Conservation (phyloP, 2,329 filamentous ascomycete genomes). For the Ascocoryne sarcoides region DNA sequence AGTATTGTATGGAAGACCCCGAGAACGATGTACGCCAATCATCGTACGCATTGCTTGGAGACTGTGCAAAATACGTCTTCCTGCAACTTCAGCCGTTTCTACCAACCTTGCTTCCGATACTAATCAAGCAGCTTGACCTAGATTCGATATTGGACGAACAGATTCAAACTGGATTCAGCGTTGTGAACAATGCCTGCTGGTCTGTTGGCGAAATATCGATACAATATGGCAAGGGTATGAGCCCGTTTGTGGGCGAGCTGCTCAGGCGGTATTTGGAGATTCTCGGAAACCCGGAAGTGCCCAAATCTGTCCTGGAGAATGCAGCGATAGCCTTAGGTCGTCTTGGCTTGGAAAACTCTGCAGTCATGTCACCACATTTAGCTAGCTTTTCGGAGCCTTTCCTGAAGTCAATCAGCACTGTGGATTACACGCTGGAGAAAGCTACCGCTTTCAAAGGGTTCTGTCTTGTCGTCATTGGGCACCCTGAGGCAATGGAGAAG, state of each 20-base stretch:
- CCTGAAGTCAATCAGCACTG: conserved; percentile 69
- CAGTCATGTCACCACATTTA: conserved; percentile 70
- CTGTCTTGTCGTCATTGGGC: conserved; percentile 71
- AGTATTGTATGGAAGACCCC: conserved; percentile 84
- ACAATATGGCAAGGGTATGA: conserved; percentile 65
- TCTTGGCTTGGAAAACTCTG: conserved; percentile 70
- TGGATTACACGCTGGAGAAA: conserved; percentile 88
- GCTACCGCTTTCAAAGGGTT: conserved; percentile 89
- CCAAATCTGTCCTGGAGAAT: conserved; percentile 83
- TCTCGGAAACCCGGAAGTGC: conserved; percentile 75
- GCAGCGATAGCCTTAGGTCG: conserved; percentile 87
- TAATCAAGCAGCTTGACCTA: conserved; percentile 83
- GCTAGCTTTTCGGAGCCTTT: conserved; percentile 75
- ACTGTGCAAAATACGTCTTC: conserved; percentile 91
- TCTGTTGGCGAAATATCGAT: conserved; percentile 87
- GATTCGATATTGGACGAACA: conserved; percentile 69
- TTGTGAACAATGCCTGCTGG: conserved; percentile 98
- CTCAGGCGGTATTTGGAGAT: conserved; percentile 73
- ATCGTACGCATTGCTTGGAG: conserved; percentile 86
- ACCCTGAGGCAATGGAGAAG: conserved; percentile 87
- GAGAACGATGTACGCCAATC: conserved; percentile 93
- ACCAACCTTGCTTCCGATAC: conserved; percentile 63
- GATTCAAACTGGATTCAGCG: conserved; percentile 76
- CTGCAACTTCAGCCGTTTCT: conserved; percentile 68
- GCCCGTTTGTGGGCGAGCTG: conserved; percentile 67